Conservation (phyloP, 495 filamentous ascomycete genomes). For the Trichodelitschia bisporula region DNA sequence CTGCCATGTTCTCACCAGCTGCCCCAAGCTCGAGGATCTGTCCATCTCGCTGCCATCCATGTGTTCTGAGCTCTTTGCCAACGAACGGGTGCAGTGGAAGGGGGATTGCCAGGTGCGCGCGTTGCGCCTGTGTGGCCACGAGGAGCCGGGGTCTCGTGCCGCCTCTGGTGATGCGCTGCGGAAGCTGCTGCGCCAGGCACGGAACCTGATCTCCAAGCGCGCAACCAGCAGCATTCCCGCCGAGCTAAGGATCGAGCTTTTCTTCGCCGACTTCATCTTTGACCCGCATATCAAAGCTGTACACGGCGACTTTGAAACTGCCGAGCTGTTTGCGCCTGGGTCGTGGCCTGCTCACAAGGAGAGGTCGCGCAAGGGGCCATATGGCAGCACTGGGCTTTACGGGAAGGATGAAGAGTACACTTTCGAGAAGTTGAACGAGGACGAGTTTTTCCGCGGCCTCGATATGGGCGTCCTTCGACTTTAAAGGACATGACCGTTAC, state of each 20-base stretch:
- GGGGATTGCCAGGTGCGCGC: constrained; percentile 26
- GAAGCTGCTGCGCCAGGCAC: constrained; percentile 18
- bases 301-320: constrained; percentile 23
- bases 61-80: constrained; percentile 23
- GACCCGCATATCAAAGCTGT: constrained; percentile 19
- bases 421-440: constrained; percentile 20
- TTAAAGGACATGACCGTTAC: too few relatives aligned
- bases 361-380: constrained; percentile 23
- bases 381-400: constrained; percentile 26
- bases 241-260: constrained; percentile 21
- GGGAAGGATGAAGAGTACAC: constrained; percentile 21
- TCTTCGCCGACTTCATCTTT: constrained; percentile 23
- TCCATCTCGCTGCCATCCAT: constrained; percentile 23
- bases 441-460: constrained; percentile 22
- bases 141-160: not conserved
- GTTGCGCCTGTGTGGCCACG: constrained; percentile 16
- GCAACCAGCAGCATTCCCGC: constrained; percentile 7
- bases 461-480: too few relatives aligned
- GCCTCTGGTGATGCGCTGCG: constrained; percentile 7
- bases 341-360: constrained; percentile 16
- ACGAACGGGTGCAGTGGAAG: constrained; percentile 18
- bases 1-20: constrained; percentile 21
- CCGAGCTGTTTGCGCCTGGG: constrained; percentile 16
- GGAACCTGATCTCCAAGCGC: constrained; percentile 15
- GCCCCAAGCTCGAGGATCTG: constrained; percentile 21